These are phyloP conservation scores for Chalciporus chontae DNA, from an alignment of 768 basidiomycete genomes.

Conservation along the genomic window DNA sequence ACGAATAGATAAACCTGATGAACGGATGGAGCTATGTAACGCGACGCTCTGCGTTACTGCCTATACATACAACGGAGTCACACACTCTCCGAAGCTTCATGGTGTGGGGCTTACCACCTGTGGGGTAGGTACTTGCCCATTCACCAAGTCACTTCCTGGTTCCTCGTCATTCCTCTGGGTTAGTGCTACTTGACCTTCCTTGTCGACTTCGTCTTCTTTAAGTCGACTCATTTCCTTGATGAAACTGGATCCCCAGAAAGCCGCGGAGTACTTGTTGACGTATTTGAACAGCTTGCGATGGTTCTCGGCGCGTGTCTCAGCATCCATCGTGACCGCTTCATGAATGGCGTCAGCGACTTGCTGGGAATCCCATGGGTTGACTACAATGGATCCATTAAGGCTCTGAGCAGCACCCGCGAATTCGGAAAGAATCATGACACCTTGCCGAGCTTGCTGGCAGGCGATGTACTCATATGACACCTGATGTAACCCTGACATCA, in stretches of 20 bases:
- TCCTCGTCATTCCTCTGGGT: slow-evolving; percentile 35
- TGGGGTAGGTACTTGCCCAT: slow-evolving; percentile 35
- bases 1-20: slow-evolving; percentile 28
- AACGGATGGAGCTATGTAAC: slow-evolving; percentile 23
- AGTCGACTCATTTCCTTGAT: slow-evolving; percentile 79
- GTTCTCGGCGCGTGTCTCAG: slow-evolving; percentile 81
- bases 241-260: slow-evolving; percentile 90
- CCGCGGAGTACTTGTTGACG: slow-evolving; percentile 90
- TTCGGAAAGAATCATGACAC: slow-evolving; percentile 97
- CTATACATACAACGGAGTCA: slow-evolving; percentile 31
- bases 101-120: slow-evolving; percentile 34
- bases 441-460: slow-evolving; percentile 88
- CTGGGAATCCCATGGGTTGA: slow-evolving; percentile 99
- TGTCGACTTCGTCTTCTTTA: slow-evolving; percentile 36
- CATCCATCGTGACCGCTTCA: slow-evolving; percentile 88
- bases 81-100: slow-evolving; percentile 28
- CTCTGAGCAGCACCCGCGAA: slow-evolving; percentile 97
- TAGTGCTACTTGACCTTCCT: slow-evolving; percentile 34
- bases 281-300: slow-evolving; percentile 96
- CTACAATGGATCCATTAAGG: slow-evolving; percentile 92
- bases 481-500: slow-evolving; percentile 38
- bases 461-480: slow-evolving; percentile 99
- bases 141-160: slow-evolving; percentile 37
- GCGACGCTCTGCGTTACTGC: slow-evolving; percentile 19
- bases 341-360: slow-evolving; percentile 97